Evolutionary conservation across 2,329 filamentous ascomycete genomes (phyloP).

Genomic region (Periglandula ipomoeae): DNA sequence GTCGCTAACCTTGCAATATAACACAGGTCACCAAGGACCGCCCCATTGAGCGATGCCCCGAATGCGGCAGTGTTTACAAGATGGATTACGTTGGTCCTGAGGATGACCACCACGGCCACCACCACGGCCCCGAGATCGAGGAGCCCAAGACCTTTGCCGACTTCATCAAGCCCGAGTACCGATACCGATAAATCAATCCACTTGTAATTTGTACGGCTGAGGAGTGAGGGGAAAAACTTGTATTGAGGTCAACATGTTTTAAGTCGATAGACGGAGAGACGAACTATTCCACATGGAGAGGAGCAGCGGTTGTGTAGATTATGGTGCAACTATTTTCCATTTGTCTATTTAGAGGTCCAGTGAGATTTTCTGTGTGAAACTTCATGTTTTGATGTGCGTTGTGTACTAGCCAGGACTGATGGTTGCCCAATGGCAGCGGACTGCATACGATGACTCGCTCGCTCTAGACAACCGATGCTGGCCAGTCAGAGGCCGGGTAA

Average conservation of each 20-base stretch:
- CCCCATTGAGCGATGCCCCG: constrained; percentile 87
- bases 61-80: constrained; percentile 96
- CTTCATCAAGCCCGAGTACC: constrained; percentile 91
- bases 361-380: constrained; percentile 1
- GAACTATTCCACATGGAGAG: constrained; percentile 13
- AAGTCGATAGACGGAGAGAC: constrained; percentile 11
- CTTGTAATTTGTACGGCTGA: constrained; percentile 7
- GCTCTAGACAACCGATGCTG: not conserved
- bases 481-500: not conserved
- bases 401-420: not conserved
- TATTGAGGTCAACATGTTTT: constrained; percentile 18
- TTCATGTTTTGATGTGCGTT: not conserved
- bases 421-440: not conserved
- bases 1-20: not conserved
- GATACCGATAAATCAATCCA: constrained; percentile 46
- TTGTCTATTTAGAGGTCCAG: constrained; percentile 26
- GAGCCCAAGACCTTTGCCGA: constrained; percentile 97
- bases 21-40: constrained; percentile 73
- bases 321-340: constrained; percentile 24
- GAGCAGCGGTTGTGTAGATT: constrained; percentile 29
- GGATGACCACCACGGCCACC: constrained; percentile 59
- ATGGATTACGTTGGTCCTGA: constrained; percentile 89
- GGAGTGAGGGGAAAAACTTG: constrained; percentile 8
- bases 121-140: constrained; percentile 54
- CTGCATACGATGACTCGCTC: not conserved